Evolutionary conservation across 371 early-diverging fungal species (phyloP).

Genomic region (Apophysomyces elegans): DNA sequence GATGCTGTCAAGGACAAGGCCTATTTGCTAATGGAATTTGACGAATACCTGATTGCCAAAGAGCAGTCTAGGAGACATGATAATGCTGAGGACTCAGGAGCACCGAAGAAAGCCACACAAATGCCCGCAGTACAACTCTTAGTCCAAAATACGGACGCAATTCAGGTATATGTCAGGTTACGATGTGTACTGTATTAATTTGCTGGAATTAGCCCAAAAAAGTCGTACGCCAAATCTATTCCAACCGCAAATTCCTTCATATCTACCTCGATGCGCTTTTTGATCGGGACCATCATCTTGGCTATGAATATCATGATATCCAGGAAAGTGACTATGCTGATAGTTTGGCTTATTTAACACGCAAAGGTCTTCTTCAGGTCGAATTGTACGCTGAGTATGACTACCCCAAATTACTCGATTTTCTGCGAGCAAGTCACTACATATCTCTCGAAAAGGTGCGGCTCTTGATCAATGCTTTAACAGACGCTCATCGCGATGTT

Average conservation of each 20-base stretch:
- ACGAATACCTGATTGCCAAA: constrained; percentile 62
- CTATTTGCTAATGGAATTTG: constrained; percentile 82
- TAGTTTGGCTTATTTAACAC: not conserved
- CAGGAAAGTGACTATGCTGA: constrained; percentile 52
- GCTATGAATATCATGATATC: constrained; percentile 78
- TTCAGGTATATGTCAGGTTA: constrained; percentile 62
- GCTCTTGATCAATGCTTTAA: not conserved
- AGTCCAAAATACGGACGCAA: constrained; percentile 82
- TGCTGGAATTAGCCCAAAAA: constrained; percentile 49
- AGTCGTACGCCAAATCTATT: constrained; percentile 70
- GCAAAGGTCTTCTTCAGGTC: constrained; percentile 41
- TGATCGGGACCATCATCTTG: constrained; percentile 72
- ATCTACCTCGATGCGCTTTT: constrained; percentile 91
- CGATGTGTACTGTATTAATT: not conserved
- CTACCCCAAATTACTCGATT: constrained; percentile 75
- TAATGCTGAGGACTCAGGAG: constrained; percentile 16
- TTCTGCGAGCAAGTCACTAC: constrained; percentile 77
- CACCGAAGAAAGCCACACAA: constrained; percentile 31
- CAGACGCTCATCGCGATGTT: not conserved
- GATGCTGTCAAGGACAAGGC: constrained; percentile 78
- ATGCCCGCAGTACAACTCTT: constrained; percentile 78
- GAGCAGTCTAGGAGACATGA: constrained; percentile 20
- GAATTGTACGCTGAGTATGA: constrained; percentile 94
- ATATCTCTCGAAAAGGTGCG: constrained; percentile 75
- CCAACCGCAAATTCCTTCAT: constrained; percentile 67